Base-by-base conservation (phyloP, 2,329 filamentous ascomycete genomes). In the Catunica adiposa region DNA sequence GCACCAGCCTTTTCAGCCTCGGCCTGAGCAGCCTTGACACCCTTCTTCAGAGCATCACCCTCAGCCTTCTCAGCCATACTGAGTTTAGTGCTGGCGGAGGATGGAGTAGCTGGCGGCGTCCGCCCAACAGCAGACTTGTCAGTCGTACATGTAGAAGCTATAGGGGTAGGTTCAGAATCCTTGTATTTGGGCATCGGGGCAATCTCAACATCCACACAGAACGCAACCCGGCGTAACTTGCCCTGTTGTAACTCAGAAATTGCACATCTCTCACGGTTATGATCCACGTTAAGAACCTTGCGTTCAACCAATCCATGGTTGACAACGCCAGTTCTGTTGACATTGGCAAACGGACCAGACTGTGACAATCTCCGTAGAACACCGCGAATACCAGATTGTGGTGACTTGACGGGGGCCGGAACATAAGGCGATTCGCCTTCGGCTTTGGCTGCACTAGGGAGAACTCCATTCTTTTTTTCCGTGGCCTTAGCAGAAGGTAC, bases 161-260 rank as follows among this genome's bases (percentile, higher is more conserved):
- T 11, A 8, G 25, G 40, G 2, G 9, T 29, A 14, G 46, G 2
- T 25, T 53, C 50, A 15, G 26, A n/a, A 25, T 37, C 40, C 6
- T 44, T 29, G 62, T 94, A 92, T 62, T 80, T 82, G 23, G 89
- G 87, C 64, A 87, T 82, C 0, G 89, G 87, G 2, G 90, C 90
- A 64, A 98, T 94, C 67, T 98, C 92, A 3, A 98, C 89, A 64
- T 98, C 92, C 2, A 98, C 92, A 62, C 87, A 95, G 64, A 98
- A 98, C 0, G 90, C 86, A 0, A 98, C 92, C 54, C 89, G 80
- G 55, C 88, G 79, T 58, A 98, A 69, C 66, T 92, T 95, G 51
- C 80, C 79, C 63, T 83, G 80, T 61, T 89, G 82, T 50, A 98
- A 73, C 61, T 94, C 89, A 3, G 79, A 72, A 29, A 97, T 80